Conservation (phyloP, 2,329 filamentous ascomycete species). For the Cladophialophora exuberans region DNA sequence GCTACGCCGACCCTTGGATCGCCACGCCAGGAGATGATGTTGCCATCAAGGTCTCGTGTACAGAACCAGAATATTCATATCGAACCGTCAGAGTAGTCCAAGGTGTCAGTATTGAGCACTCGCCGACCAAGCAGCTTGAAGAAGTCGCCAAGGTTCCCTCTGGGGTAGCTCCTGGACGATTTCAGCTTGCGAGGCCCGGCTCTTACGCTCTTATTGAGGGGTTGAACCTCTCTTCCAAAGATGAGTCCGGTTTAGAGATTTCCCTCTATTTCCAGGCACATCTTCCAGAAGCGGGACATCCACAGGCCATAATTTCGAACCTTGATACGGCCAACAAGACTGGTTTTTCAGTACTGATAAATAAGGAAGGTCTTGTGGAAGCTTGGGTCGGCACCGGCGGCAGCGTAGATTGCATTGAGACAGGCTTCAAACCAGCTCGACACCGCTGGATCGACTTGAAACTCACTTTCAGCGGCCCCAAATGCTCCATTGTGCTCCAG, state of each 20-base stretch:
- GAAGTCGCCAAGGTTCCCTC: slow-evolving; percentile 14
- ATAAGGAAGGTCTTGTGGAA: slow-evolving; percentile 6
- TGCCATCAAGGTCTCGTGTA: slow-evolving; percentile 26
- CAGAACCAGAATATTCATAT: slow-evolving; percentile 26
- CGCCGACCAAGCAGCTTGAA: slow-evolving; percentile 5
- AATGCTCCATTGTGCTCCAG: background rate
- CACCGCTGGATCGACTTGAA: slow-evolving; percentile 15
- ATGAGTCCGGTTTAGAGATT: slow-evolving; percentile 3
- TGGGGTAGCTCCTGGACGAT: slow-evolving; percentile 10
- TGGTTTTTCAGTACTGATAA: slow-evolving; percentile 23
- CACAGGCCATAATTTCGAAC: slow-evolving; percentile 20
- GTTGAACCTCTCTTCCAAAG: background rate
- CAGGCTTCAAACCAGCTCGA: slow-evolving; percentile 8
- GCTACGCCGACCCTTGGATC: slow-evolving; percentile 28
- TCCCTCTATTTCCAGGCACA: slow-evolving; percentile 22
- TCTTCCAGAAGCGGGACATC: slow-evolving; percentile 10
- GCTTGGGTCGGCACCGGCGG: slow-evolving; percentile 16
- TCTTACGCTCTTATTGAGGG: slow-evolving; percentile 19
- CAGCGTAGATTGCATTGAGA: slow-evolving; percentile 10
- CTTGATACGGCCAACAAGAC: slow-evolving; percentile 13
- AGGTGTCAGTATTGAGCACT: slow-evolving; percentile 12
- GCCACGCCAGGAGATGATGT: slow-evolving; percentile 15
- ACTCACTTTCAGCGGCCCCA: background rate
- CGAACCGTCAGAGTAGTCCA: slow-evolving; percentile 22
- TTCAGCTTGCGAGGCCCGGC: slow-evolving; percentile 18